A percentile compares a stretch with the other conserved stretches of the same genome.
Conservation (phyloP, 805 yeast genomes). For the Hanseniaspora hatyaiensis region DNA sequence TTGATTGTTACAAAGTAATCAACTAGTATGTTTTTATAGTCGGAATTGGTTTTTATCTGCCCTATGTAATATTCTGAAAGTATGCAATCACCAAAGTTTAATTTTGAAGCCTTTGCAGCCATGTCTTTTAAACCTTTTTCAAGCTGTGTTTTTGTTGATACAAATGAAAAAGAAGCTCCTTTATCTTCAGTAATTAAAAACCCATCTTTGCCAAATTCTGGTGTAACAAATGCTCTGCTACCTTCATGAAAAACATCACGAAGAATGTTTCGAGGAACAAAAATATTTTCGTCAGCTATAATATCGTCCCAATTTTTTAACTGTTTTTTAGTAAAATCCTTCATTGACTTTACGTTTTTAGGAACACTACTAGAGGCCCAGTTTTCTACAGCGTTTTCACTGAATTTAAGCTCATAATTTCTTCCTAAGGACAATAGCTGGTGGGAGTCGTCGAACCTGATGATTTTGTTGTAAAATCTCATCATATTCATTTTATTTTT, state of each 20-base stretch:
- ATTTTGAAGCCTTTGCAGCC: not conserved
- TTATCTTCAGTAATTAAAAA: slow-evolving; percentile 24
- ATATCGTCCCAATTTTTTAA: slow-evolving; percentile 4
- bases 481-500: not conserved
- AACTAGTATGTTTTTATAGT: slow-evolving; percentile 6
- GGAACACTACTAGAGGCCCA: slow-evolving; percentile 30
- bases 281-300: not conserved
- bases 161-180: slow-evolving; percentile 25
- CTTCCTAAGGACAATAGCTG: slow-evolving; percentile 5
- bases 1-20: not conserved
- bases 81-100: not conserved
- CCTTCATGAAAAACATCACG: slow-evolving; percentile 19
- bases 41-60: slow-evolving; percentile 2
- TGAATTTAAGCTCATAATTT: slow-evolving; percentile 20
- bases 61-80: not conserved
- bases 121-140: not conserved
- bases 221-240: slow-evolving; percentile 22
- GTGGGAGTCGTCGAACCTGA: slow-evolving; percentile 15
- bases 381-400: slow-evolving; percentile 40
- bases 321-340: not conserved
- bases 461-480: slow-evolving; percentile 1
- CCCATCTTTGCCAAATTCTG: not conserved
- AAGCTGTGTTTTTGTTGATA: not conserved
- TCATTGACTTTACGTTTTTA: slow-evolving; percentile 1
- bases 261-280: slow-evolving; percentile 7